A percentile compares a stretch with the other conserved stretches of the same genome.
Evolutionary conservation across 2,329 filamentous ascomycete genomes (phyloP).

Genomic region (Cladophialophora bantiana): DNA sequence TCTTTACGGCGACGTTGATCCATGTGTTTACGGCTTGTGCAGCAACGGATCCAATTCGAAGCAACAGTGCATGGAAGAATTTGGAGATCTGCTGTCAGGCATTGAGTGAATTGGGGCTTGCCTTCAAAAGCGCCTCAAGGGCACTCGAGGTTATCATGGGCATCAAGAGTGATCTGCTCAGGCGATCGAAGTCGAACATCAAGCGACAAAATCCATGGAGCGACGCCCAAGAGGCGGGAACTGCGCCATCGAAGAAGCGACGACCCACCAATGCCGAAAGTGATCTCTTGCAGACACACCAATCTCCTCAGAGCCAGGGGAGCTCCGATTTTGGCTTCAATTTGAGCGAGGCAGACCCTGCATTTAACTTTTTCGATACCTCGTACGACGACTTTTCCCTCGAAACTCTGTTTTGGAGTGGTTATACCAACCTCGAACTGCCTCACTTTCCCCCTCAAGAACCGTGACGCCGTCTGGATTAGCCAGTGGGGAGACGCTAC

Average conservation of each 20-base stretch:
- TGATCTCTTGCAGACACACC: slow-evolving; percentile 9
- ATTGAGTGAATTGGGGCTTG: slow-evolving; percentile 34
- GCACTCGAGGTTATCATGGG: slow-evolving; percentile 36
- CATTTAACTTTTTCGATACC: slow-evolving; percentile 31
- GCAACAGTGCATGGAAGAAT: slow-evolving; percentile 31
- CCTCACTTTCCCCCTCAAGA: slow-evolving; percentile 28
- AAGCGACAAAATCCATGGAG: slow-evolving; percentile 32
- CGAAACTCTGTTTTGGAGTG: slow-evolving; percentile 31
- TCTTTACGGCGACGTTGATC: slow-evolving; percentile 37
- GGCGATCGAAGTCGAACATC: slow-evolving; percentile 21
- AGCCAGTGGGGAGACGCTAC: too few species aligned
- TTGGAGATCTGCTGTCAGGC: slow-evolving; percentile 37
- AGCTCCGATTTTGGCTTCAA: slow-evolving; percentile 21
- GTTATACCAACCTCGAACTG: slow-evolving; percentile 29
- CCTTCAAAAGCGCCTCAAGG: slow-evolving; percentile 35
- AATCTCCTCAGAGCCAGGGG: slow-evolving; percentile 15
- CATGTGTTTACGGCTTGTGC: slow-evolving; percentile 37
- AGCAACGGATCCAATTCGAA: slow-evolving; percentile 24
- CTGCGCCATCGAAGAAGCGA: slow-evolving; percentile 16
- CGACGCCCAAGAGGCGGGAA: slow-evolving; percentile 9
- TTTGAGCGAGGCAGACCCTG: slow-evolving; percentile 14
- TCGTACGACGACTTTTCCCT: slow-evolving; percentile 32
- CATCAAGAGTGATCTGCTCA: slow-evolving; percentile 37
- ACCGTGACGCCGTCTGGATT: neutral
- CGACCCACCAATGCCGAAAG: slow-evolving; percentile 20